Conservation (phyloP, 2,329 filamentous ascomycete genomes). For the Sporothrix schenckii region DNA sequence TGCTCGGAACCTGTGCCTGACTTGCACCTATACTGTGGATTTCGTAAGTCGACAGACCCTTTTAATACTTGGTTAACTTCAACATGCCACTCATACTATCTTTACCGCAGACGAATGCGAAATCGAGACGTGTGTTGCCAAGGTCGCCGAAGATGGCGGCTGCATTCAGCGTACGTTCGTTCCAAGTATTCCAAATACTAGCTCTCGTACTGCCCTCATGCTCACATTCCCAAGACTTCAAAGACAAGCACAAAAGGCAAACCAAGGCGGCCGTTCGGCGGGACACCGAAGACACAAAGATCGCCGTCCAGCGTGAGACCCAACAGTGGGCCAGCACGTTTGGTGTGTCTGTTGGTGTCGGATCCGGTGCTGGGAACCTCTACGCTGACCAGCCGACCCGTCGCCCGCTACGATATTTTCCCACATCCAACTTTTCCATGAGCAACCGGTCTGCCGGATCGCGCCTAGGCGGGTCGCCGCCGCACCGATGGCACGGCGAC, state of each 20-base stretch:
- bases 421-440: not conserved
- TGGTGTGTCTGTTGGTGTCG: not conserved
- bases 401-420: not conserved
- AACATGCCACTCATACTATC: too few species aligned
- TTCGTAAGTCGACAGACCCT: constrained; percentile 24
- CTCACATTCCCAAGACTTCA: not conserved
- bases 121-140: constrained; percentile 3
- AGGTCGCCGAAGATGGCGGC: not conserved
- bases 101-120: constrained; percentile 30
- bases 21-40: constrained; percentile 29
- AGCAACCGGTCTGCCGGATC: not conserved
- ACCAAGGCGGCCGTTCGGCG: constrained; percentile 12
- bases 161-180: constrained; percentile 30
- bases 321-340: constrained; percentile 16
- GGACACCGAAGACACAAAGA: not conserved
- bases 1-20: not conserved
- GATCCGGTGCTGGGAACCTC: not conserved
- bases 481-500: not conserved
- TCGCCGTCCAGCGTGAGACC: not conserved
- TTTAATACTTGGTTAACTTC: not conserved
- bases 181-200: not conserved
- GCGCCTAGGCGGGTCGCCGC: not conserved
- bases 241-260: constrained; percentile 5
- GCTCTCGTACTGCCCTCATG: not conserved
- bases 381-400: not conserved